These are phyloP conservation scores for Prosopis cineraria DNA, from an alignment of 306 rosid genomes.

Conservation along the genomic window DNA sequence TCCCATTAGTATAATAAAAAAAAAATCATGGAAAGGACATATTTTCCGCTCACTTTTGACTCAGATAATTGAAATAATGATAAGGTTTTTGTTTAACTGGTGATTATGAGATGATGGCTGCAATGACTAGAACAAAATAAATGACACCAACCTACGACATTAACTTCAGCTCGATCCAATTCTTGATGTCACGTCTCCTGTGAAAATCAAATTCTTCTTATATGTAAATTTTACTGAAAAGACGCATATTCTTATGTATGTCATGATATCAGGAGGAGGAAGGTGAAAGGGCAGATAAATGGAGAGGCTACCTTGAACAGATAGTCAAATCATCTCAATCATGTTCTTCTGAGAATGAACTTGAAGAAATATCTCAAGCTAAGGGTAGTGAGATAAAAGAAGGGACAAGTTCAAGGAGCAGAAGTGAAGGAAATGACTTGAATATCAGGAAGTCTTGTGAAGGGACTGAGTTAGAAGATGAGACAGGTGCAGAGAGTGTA, in stretches of 20 bases:
- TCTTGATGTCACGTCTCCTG: neutral
- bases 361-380: neutral
- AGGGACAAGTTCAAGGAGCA: slow-evolving; percentile 24
- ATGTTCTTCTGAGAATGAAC: slow-evolving; percentile 39
- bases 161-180: slow-evolving; percentile 6
- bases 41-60: neutral
- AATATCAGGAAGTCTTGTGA: slow-evolving; percentile 14
- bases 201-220: neutral
- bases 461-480: neutral
- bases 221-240: neutral
- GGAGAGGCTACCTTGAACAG: slow-evolving; percentile 76
- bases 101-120: slow-evolving; percentile 22
- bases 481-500: neutral
- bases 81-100: slow-evolving; percentile 4
- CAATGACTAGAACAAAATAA: slow-evolving; percentile 2
- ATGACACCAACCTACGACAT: slow-evolving; percentile 5
- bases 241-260: slow-evolving; percentile 23
- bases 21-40: neutral
- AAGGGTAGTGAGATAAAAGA: slow-evolving; percentile 42
- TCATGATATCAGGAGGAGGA: slow-evolving; percentile 83
- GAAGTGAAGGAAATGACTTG: slow-evolving; percentile 37
- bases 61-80: neutral
- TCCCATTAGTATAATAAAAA: neutral
- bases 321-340: slow-evolving; percentile 42
- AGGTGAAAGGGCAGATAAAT: slow-evolving; percentile 70